Evolutionary conservation across 805 yeast species (phyloP).

Genomic region (Candida adriatica): DNA sequence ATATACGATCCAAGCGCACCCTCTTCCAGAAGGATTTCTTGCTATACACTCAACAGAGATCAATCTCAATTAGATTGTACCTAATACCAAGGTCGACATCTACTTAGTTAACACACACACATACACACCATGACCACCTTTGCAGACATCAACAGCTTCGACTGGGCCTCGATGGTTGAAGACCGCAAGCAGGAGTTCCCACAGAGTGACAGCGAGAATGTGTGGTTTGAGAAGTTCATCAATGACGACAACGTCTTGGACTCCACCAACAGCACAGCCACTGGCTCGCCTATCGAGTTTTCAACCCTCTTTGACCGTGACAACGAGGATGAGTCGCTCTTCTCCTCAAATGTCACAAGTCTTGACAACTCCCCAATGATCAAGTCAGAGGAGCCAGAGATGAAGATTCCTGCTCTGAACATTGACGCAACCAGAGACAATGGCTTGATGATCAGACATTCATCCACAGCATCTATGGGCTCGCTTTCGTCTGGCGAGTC

Average conservation of each 20-base stretch:
- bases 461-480: slow-evolving; percentile 11
- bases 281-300: slow-evolving; percentile 23
- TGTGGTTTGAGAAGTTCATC: slow-evolving; percentile 22
- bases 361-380: slow-evolving; percentile 25
- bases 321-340: slow-evolving; percentile 13
- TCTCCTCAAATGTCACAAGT: slow-evolving; percentile 22
- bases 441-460: slow-evolving; percentile 8
- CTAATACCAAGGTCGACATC: too few relatives aligned
- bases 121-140: slow-evolving; percentile 16
- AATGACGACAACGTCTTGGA: slow-evolving; percentile 7
- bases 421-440: neutral
- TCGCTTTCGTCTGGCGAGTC: slow-evolving; percentile 7
- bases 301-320: slow-evolving; percentile 22
- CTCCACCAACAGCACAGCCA: slow-evolving; percentile 10
- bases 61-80: too few relatives aligned
- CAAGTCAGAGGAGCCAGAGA: slow-evolving; percentile 19
- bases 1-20: too few relatives aligned
- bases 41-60: too few relatives aligned
- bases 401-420: neutral
- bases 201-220: slow-evolving; percentile 8
- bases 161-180: slow-evolving; percentile 21
- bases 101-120: too few relatives aligned
- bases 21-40: too few relatives aligned
- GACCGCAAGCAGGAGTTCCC: slow-evolving; percentile 1
- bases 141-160: slow-evolving; percentile 18